These are phyloP conservation scores for Diversispora epigaea DNA, from an alignment of 192 early-diverging fungal species.

Conservation along the genomic window DNA sequence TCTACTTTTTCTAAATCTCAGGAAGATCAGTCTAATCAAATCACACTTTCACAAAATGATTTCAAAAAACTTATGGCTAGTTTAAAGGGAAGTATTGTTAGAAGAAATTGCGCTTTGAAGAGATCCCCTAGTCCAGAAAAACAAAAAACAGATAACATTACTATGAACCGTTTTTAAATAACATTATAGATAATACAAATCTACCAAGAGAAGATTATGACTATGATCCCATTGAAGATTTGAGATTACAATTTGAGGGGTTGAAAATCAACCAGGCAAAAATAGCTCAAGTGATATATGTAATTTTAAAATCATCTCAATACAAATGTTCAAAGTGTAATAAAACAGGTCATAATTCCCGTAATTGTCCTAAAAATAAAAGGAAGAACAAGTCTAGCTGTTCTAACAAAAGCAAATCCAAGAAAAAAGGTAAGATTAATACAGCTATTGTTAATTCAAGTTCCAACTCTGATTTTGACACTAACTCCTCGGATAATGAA, in stretches of 20 bases:
- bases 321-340: neutral
- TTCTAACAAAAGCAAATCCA: too few species aligned
- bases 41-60: too few species aligned
- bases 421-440: constrained; percentile 1
- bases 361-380: neutral
- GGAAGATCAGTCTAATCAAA: too few species aligned
- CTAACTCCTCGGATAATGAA: too few species aligned
- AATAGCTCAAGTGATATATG: neutral
- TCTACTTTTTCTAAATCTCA: too few species aligned
- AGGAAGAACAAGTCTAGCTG: neutral
- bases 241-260: neutral
- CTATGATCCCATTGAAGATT: constrained; percentile 4
- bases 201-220: neutral
- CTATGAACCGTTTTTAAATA: neutral
- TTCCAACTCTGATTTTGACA: neutral
- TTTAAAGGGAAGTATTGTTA: too few species aligned
- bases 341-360: neutral
- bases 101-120: too few species aligned
- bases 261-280: neutral
- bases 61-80: too few species aligned
- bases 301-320: neutral
- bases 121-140: too few species aligned
- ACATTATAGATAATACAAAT: neutral
- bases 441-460: neutral
- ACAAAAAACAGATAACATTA: neutral